A percentile compares a stretch with the other conserved stretches of the same genome.
Conservation (phyloP, 2,329 filamentous ascomycete species). For the Calonectria fujianensis region DNA sequence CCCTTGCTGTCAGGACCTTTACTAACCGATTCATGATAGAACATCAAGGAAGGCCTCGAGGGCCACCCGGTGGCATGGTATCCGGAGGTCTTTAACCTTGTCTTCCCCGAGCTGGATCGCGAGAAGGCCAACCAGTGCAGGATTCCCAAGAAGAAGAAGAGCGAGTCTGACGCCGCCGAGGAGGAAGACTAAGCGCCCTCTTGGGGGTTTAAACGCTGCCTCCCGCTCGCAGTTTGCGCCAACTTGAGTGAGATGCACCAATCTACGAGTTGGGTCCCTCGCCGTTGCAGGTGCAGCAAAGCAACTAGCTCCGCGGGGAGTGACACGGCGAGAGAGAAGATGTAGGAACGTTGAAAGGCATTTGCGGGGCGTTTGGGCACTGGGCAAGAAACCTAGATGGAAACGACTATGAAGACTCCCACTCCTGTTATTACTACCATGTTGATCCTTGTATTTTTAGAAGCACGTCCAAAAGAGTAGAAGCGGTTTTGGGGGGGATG, state of each 20-base stretch:
- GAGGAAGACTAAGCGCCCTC: conserved; percentile 58
- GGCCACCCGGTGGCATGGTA: conserved; percentile 96
- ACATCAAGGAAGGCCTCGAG: conserved; percentile 97
- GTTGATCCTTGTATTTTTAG: conserved; percentile 55
- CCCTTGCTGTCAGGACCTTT: conserved; percentile 12
- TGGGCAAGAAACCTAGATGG: conserved; percentile 55
- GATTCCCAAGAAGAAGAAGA: conserved; percentile 67
- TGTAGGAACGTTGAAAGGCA: conserved; percentile 41
- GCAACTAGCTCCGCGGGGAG: conserved; percentile 32
- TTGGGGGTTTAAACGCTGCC: conserved; percentile 26
- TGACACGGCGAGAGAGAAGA: conserved; percentile 13
- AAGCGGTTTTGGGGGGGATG: conserved; percentile 44
- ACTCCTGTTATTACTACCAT: conserved; percentile 55
- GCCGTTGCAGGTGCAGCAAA: conserved; percentile 23
- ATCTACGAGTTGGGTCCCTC: conserved; percentile 7
- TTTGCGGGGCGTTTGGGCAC: conserved; percentile 56
- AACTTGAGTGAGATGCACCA: conserved; percentile 21
- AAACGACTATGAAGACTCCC: conserved; percentile 56
- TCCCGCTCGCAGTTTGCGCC: neutral
- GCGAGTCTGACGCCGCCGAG: conserved; percentile 60
- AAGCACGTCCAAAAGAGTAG: conserved; percentile 51
- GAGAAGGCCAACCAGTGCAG: conserved; percentile 85
- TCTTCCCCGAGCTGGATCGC: conserved; percentile 88
- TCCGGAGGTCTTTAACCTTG: conserved; percentile 90
- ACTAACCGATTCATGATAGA: conserved; percentile 72